Percentiles rank a stretch among this genome's conserved stretches.
Conservation (phyloP, 2,329 filamentous ascomycete genomes). For the Aureobasidium musti region DNA sequence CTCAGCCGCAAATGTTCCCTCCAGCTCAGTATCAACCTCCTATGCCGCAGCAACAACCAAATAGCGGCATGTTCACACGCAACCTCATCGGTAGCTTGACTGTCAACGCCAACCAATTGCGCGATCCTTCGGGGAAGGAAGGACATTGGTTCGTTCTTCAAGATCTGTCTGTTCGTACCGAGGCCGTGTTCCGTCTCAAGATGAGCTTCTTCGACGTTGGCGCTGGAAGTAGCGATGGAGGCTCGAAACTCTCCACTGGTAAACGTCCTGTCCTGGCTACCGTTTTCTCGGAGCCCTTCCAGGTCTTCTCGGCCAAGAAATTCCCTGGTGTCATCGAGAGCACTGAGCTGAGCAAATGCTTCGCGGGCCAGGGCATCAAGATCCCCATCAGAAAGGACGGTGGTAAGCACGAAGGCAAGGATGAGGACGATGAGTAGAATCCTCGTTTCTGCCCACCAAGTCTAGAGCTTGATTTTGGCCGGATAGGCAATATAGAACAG, state of each 20-base stretch:
- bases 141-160: constrained; percentile 98
- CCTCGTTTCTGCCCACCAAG: neutral
- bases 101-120: constrained; percentile 82
- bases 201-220: constrained; percentile 86
- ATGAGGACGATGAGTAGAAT: constrained; percentile 47
- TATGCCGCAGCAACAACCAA: constrained; percentile 42
- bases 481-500: neutral
- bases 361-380: constrained; percentile 92
- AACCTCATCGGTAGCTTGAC: constrained; percentile 92
- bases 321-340: constrained; percentile 97
- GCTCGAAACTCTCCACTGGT: constrained; percentile 64
- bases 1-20: constrained; percentile 22
- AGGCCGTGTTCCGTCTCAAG: constrained; percentile 79
- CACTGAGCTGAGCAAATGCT: constrained; percentile 85
- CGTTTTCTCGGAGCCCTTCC: constrained; percentile 84
- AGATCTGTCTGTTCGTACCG: constrained; percentile 90
- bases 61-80: constrained; percentile 85
- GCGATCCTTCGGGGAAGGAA: constrained; percentile 74
- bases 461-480: neutral
- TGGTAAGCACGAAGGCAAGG: constrained; percentile 49
- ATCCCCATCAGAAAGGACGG: constrained; percentile 94
- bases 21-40: constrained; percentile 6
- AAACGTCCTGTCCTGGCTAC: constrained; percentile 80
- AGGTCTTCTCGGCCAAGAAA: constrained; percentile 95
- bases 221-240: constrained; percentile 42